phyloP scores from a whole-genome alignment of 495 filamentous ascomycete species.

The Rhizodiscina lignyota region DNA sequence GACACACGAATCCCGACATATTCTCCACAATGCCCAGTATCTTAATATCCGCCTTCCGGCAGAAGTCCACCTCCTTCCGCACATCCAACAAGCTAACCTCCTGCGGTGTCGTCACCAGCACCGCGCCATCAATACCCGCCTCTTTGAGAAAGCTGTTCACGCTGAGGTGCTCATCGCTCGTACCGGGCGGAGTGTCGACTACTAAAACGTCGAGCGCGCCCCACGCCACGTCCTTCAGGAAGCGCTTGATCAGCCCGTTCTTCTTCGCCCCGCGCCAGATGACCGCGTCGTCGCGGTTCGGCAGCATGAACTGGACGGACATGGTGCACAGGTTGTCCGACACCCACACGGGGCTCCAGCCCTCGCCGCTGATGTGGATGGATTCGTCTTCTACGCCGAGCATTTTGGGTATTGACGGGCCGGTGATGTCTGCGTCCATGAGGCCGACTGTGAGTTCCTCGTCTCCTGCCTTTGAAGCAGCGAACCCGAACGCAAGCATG shows the following conservation, averaged over 20 bases:
- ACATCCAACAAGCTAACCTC: slow-evolving; percentile 89
- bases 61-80: slow-evolving; percentile 93
- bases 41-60: slow-evolving; percentile 77
- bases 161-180: slow-evolving; percentile 83
- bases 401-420: slow-evolving; percentile 92
- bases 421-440: slow-evolving; percentile 95
- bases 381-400: slow-evolving; percentile 88
- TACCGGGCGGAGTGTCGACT: slow-evolving; percentile 91
- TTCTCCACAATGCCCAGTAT: slow-evolving; percentile 90
- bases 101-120: slow-evolving; percentile 88
- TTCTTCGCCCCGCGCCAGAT: slow-evolving; percentile 98
- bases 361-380: slow-evolving; percentile 66
- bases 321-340: slow-evolving; percentile 82
- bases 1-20: slow-evolving; percentile 93
- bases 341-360: slow-evolving; percentile 92
- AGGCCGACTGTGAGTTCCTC: slow-evolving; percentile 49
- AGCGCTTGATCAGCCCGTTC: slow-evolving; percentile 95
- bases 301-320: slow-evolving; percentile 96
- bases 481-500: slow-evolving; percentile 75
- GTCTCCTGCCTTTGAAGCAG: slow-evolving; percentile 20
- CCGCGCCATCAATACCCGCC: slow-evolving; percentile 78
- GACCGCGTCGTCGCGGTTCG: slow-evolving; percentile 77
- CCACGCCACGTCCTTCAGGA: slow-evolving; percentile 95
- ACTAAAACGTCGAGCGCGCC: slow-evolving; percentile 83
- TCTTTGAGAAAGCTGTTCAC: slow-evolving; percentile 81